A percentile compares a stretch with the other conserved stretches of the same genome.
Conservation (phyloP, 176 grass and related monocot species). For the Cymbopogon citratus region DNA sequence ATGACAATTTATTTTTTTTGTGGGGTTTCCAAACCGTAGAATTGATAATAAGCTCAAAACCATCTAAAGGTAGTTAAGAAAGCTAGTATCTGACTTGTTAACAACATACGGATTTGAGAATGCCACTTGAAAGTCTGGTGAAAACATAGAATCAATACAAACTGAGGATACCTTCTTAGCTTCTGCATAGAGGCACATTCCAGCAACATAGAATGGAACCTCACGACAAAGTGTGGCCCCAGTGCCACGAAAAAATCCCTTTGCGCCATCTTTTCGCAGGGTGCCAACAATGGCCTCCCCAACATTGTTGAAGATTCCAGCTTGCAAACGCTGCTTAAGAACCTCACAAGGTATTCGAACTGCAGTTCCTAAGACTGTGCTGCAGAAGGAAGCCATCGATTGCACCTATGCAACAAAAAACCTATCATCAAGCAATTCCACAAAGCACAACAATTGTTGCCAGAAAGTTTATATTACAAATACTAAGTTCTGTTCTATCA, state of each 20-base stretch:
- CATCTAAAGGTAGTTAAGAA: background rate
- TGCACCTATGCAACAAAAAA: constrained; percentile 53
- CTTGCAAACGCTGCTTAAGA: constrained; percentile 89
- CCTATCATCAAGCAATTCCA: background rate
- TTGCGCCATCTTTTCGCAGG: constrained; percentile 60
- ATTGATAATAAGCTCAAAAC: background rate
- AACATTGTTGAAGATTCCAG: constrained; percentile 86
- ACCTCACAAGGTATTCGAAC: constrained; percentile 93
- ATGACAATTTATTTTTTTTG: background rate
- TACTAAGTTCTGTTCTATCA: background rate
- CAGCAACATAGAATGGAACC: constrained; percentile 96
- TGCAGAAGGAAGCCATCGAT: constrained; percentile 92
- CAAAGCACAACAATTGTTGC: background rate
- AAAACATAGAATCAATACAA: background rate
- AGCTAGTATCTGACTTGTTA: background rate
- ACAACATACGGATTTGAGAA: background rate
- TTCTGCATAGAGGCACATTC: constrained; percentile 89
- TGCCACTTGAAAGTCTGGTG: background rate
- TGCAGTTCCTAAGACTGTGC: constrained; percentile 84
- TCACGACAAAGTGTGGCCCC: constrained; percentile 93
- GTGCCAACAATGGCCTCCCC: constrained; percentile 96
- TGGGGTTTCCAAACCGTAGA: background rate
- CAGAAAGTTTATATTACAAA: background rate
- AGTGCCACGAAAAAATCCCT: constrained; percentile 90
- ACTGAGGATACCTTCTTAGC: constrained; percentile 74